Evolutionary conservation across 805 yeast species (phyloP), one percentile per base, ranked within the genome.

Genomic region (Sungouiozyma ichnusensis): DNA sequence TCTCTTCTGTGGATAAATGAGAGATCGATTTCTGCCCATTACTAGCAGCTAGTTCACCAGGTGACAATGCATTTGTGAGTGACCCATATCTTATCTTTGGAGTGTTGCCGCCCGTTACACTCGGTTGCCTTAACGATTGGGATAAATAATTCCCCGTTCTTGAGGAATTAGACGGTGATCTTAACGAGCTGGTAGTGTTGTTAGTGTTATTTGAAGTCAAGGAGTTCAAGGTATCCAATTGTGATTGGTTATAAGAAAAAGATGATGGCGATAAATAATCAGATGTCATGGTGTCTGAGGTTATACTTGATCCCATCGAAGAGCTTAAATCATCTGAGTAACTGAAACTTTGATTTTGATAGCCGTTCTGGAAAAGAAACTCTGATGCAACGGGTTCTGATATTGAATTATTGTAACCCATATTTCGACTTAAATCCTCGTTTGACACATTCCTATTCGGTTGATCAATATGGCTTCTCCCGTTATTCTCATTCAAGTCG

Each of bases 1-100:
- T 83, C 45, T 81, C 86, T 41, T 82, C 94, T 53, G 52, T 48
- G 14, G 63, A 46, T 37, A 54, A 36, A 40, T 45, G 47, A 11
- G 52, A 40, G 32, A 48, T 16, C 13, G 44, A 39, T 38, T 51
- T 50, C 6, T 54, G 53, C 13, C 52, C 55, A 43, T 51, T 48
- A 0, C 45, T 36, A 33, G 49, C 42, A 16, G 43, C 17, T 6
- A 2, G 14, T n/a, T 33, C 35, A 31, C 48, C 35, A 14, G 39
- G 13, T n/a, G 16, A 17, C 17, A 31, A 35, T 8, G 20, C 17
- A 16, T 19, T 33, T 20, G 38, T 41, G 5, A 58, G 42, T 11
- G 65, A 64, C 15, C 57, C 57, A 27, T 54, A 53, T 18, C 65
- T 55, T 17, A 65, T 51, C n/a, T 51, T 50, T 20, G 62, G 57